phyloP scores from a whole-genome alignment of 345 rosid species.

The Eucalyptus marginata region DNA sequence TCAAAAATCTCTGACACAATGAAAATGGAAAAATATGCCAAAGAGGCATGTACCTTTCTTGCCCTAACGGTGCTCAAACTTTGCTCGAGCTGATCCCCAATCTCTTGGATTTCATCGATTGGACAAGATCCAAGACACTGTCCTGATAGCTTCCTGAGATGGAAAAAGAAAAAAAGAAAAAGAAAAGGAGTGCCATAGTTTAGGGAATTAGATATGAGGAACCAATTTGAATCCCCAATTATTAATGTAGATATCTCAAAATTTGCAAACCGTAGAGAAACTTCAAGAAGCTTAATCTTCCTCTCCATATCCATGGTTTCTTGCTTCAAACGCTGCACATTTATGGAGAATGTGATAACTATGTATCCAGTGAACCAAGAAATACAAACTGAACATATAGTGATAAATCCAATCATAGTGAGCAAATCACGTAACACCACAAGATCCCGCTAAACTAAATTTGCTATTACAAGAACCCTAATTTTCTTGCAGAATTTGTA shows the following conservation, averaged over 20 bases:
- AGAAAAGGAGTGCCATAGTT: not conserved
- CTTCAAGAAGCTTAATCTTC: conserved; percentile 45
- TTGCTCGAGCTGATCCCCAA: conserved; percentile 23
- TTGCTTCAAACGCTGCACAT: conserved; percentile 25
- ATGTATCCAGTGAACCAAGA: not conserved
- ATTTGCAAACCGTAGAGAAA: conserved; percentile 25
- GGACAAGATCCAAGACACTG: conserved; percentile 25
- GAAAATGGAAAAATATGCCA: not conserved
- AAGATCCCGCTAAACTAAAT: not conserved
- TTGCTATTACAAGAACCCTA: not conserved
- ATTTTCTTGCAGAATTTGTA: not conserved
- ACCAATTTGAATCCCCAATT: not conserved
- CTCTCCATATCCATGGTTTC: conserved; percentile 22
- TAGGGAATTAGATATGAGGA: not conserved
- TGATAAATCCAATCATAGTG: not conserved
- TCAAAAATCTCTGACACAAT: not conserved
- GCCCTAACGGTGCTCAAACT: conserved; percentile 38
- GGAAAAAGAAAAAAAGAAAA: not conserved
- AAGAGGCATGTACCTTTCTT: conserved; percentile 35
- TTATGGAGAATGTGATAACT: not conserved
- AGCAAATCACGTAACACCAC: not conserved
- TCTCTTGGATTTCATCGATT: conserved; percentile 23
- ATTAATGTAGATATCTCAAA: not conserved
- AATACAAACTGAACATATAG: not conserved
- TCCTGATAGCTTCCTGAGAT: conserved; percentile 41